A percentile compares a stretch with the other conserved stretches of the same genome.
Conservation (phyloP, 2,329 filamentous ascomycete genomes). For the Rutstroemia sp. region DNA sequence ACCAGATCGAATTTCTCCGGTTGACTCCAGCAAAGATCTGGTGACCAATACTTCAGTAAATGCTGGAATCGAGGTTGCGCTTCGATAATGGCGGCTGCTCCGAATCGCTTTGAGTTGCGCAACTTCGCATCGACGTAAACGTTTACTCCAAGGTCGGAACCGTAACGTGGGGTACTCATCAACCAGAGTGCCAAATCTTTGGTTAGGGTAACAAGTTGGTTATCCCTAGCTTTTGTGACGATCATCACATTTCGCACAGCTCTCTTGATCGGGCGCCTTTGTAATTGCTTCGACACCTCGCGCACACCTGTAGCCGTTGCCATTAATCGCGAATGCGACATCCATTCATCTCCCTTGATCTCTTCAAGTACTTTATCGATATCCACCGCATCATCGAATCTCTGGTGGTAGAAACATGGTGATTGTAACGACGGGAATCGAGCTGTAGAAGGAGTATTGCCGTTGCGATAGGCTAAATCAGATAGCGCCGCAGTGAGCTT, state of each 20-base stretch:
- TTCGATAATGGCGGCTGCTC: conserved; percentile 62
- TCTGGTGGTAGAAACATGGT: conserved; percentile 95
- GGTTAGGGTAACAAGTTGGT: conserved; percentile 82
- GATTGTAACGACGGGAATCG: conserved; percentile 68
- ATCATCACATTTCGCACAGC: conserved; percentile 96
- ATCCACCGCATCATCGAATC: conserved; percentile 93
- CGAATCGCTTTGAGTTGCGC: conserved; percentile 79
- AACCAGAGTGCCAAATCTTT: conserved; percentile 84
- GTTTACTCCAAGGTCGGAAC: conserved; percentile 82
- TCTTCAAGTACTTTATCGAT: conserved; percentile 93
- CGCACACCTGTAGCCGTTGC: conserved; percentile 93
- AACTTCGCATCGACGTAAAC: conserved; percentile 98
- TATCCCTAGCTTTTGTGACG: conserved; percentile 94
- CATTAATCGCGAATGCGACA: conserved; percentile 89
- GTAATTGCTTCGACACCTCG: conserved; percentile 92
- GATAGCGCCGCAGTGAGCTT: conserved; percentile 54
- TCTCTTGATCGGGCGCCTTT: conserved; percentile 83
- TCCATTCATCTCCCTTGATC: conserved; percentile 78
- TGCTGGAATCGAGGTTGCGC: conserved; percentile 68
- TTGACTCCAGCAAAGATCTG: conserved; percentile 86
- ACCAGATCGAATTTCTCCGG: conserved; percentile 96
- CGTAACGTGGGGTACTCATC: conserved; percentile 80
- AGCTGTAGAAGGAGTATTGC: conserved; percentile 30
- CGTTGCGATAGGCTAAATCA: conserved; percentile 35
- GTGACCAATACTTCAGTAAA: conserved; percentile 94